These are phyloP conservation scores for Abortiporus biennis DNA, from an alignment of 1,284 basidiomycete genomes.

Conservation along the genomic window DNA sequence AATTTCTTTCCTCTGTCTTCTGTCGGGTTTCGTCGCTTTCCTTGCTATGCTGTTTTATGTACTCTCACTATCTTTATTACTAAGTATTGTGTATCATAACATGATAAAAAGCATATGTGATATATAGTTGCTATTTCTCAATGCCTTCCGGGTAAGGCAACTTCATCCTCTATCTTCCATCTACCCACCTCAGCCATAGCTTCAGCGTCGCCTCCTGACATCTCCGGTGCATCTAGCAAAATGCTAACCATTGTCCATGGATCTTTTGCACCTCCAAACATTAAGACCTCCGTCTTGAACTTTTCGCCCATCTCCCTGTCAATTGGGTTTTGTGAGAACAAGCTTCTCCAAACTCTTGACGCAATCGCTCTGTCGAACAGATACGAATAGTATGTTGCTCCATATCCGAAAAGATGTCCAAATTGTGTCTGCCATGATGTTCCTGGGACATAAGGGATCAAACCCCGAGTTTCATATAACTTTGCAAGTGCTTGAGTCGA, in stretches of 20 bases:
- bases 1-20: too few species aligned
- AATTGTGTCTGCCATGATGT: conserved; percentile 96
- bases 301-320: conserved; percentile 66
- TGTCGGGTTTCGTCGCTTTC: too few species aligned
- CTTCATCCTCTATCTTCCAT: conserved; percentile 77
- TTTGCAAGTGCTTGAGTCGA: conserved; percentile 63
- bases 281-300: conserved; percentile 74
- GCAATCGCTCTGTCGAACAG: conserved; percentile 95
- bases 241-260: conserved; percentile 92
- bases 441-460: conserved; percentile 76
- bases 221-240: conserved; percentile 57
- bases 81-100: too few species aligned
- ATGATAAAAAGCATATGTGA: too few species aligned
- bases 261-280: conserved; percentile 85
- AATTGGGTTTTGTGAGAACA: conserved; percentile 68
- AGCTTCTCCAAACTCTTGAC: conserved; percentile 76
- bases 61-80: too few species aligned
- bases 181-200: conserved; percentile 88
- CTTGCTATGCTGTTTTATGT: too few species aligned
- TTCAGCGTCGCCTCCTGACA: conserved; percentile 65
- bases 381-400: conserved; percentile 97
- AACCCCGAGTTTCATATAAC: conserved; percentile 64
- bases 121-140: too few species aligned
- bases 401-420: conserved; percentile 93
- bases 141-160: conserved; percentile 22